Percentiles rank a stretch among this genome's conserved stretches.
Conservation (phyloP, 139 green algal genomes). For the Tetradesmus lagerheimii region DNA sequence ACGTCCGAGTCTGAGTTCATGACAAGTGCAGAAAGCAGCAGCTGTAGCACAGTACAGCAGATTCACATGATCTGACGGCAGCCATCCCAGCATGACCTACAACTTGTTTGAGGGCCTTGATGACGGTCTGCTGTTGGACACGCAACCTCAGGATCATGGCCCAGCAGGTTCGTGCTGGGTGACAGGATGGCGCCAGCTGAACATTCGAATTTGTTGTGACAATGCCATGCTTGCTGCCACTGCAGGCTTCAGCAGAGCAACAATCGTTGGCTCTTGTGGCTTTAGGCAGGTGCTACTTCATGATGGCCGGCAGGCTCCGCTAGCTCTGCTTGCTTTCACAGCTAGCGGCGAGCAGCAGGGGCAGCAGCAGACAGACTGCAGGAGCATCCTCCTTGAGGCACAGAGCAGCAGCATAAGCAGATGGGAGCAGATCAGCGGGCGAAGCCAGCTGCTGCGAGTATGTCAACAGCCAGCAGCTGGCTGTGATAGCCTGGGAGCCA, state of each 20-base stretch:
- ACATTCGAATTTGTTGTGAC: neutral
- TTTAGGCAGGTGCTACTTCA: neutral
- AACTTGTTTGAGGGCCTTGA: conserved; percentile 14
- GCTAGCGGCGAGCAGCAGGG: neutral
- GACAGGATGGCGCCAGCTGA: neutral
- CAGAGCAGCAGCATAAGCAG: neutral
- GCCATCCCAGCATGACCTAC: neutral
- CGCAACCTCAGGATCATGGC: neutral
- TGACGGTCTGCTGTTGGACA: neutral
- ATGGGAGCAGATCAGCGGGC: neutral
- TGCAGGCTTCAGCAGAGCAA: neutral
- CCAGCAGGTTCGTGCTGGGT: neutral
- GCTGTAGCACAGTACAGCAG: neutral
- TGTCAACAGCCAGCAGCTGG: neutral
- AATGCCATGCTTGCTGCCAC: neutral
- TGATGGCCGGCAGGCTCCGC: neutral
- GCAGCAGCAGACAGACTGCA: neutral
- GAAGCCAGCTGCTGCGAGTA: neutral
- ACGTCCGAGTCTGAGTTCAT: no score
- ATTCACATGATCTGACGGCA: neutral
- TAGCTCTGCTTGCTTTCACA: neutral
- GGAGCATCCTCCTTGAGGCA: neutral
- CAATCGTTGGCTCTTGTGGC: neutral
- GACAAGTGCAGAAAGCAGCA: neutral
- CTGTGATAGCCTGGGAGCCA: neutral